A percentile compares a stretch with the other conserved stretches of the same genome.
Conservation (phyloP, 129 eudicot genomes). For the Apium graveolens region DNA sequence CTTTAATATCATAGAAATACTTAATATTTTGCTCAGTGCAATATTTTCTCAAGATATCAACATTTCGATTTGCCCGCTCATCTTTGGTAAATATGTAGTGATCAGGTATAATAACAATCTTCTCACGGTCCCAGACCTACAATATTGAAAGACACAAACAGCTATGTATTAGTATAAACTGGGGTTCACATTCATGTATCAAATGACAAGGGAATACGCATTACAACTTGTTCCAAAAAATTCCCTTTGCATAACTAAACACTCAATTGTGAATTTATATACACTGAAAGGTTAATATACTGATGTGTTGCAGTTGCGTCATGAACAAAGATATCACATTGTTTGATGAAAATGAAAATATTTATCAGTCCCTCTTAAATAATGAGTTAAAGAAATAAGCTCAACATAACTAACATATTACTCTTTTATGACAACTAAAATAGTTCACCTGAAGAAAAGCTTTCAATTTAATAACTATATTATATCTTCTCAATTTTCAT, state of each 20-base stretch:
- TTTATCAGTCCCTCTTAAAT: background rate
- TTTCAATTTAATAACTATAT: background rate
- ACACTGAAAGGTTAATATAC: background rate
- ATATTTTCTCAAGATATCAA: conserved; percentile 78
- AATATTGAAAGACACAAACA: conserved; percentile 12
- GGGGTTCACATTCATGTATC: background rate
- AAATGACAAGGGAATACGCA: background rate
- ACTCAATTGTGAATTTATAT: background rate
- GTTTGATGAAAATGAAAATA: background rate
- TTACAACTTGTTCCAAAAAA: background rate
- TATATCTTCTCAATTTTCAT: background rate
- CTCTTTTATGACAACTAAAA: background rate
- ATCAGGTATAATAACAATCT: conserved; percentile 85
- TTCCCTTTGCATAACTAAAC: background rate
- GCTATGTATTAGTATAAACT: conserved; percentile 7
- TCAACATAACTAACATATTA: background rate
- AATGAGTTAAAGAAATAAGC: background rate
- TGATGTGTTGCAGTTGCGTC: background rate
- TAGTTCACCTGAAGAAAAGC: background rate
- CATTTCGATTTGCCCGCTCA: conserved; percentile 89
- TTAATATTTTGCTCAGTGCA: conserved; percentile 77
- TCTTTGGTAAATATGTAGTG: conserved; percentile 90
- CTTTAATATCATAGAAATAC: conserved; percentile 89
- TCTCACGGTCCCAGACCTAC: conserved; percentile 99
- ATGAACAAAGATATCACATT: background rate